Conservation (phyloP, 768 basidiomycete species). For the Tulasnella sp. region DNA sequence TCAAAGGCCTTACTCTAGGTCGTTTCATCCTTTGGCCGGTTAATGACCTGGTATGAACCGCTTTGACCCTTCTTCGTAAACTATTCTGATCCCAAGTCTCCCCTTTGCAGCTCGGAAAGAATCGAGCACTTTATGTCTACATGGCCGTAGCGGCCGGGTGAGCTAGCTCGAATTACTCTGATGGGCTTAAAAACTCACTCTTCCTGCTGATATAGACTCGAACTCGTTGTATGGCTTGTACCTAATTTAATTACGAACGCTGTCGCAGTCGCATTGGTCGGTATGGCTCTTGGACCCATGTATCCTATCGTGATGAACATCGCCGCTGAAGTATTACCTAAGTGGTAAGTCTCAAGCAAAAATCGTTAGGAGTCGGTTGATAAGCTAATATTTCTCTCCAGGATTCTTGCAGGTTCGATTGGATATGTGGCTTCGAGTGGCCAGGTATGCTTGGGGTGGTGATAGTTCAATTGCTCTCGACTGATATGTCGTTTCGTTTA, state of each 20-base stretch:
- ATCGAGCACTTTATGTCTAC: constrained; percentile 37
- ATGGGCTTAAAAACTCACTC: background rate
- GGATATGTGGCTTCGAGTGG: constrained; percentile 44
- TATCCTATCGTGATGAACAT: constrained; percentile 39
- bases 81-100: background rate
- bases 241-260: constrained; percentile 44
- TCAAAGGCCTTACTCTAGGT: constrained; percentile 32
- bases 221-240: constrained; percentile 48
- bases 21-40: constrained; percentile 33
- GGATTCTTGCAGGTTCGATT: constrained; percentile 31
- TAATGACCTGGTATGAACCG: background rate
- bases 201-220: constrained; percentile 37
- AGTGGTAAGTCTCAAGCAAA: background rate
- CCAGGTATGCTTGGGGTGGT: constrained; percentile 33
- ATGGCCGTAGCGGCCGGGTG: constrained; percentile 38
- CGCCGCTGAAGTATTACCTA: constrained; percentile 26
- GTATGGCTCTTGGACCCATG: constrained; percentile 47
- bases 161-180: background rate
- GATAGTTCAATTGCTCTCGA: background rate
- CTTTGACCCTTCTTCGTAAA: background rate
- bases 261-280: constrained; percentile 46
- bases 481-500: constrained; percentile 42
- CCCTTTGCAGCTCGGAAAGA: constrained; percentile 34
- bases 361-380: background rate
- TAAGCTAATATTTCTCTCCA: background rate